These are phyloP conservation scores for Lachnellula cervina DNA, from an alignment of 2,329 filamentous ascomycete species.

Conservation along the genomic window DNA sequence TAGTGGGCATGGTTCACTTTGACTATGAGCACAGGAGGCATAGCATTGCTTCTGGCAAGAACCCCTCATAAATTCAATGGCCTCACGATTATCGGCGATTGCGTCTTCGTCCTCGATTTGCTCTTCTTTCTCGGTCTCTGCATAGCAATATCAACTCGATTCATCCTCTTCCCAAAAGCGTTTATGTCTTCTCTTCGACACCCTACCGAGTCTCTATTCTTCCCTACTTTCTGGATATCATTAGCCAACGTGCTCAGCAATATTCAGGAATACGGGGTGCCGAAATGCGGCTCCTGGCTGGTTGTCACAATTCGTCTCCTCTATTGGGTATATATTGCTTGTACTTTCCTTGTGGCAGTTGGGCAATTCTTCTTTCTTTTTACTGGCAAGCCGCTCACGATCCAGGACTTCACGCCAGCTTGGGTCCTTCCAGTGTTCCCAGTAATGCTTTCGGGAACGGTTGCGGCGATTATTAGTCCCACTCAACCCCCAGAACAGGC, in stretches of 20 bases:
- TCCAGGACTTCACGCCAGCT: constrained; percentile 67
- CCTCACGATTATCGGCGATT: constrained; percentile 57
- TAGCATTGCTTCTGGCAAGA: constrained; percentile 59
- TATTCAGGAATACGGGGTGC: constrained; percentile 60
- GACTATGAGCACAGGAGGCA: constrained; percentile 70
- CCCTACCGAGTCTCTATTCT: constrained; percentile 64
- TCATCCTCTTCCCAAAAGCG: constrained; percentile 52
- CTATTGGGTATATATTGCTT: constrained; percentile 65
- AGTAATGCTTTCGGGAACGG: constrained; percentile 68
- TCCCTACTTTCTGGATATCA: constrained; percentile 66
- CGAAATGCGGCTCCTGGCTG: constrained; percentile 49
- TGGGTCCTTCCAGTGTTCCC: constrained; percentile 72
- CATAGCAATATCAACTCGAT: constrained; percentile 52
- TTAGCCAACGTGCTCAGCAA: constrained; percentile 63
- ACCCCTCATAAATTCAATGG: constrained; percentile 62
- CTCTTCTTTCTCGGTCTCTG: constrained; percentile 56
- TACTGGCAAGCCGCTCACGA: constrained; percentile 42
- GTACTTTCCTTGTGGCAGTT: constrained; percentile 56
- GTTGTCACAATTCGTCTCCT: constrained; percentile 54
- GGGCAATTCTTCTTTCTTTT: constrained; percentile 66
- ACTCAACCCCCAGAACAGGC: constrained; percentile 53
- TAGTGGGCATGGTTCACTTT: constrained; percentile 59
- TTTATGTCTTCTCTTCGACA: constrained; percentile 55
- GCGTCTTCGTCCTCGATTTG: constrained; percentile 66
- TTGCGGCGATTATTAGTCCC: constrained; percentile 60